These are phyloP conservation scores for Glebionis coronaria DNA, from an alignment of 129 eudicot species.

Conservation along the genomic window DNA sequence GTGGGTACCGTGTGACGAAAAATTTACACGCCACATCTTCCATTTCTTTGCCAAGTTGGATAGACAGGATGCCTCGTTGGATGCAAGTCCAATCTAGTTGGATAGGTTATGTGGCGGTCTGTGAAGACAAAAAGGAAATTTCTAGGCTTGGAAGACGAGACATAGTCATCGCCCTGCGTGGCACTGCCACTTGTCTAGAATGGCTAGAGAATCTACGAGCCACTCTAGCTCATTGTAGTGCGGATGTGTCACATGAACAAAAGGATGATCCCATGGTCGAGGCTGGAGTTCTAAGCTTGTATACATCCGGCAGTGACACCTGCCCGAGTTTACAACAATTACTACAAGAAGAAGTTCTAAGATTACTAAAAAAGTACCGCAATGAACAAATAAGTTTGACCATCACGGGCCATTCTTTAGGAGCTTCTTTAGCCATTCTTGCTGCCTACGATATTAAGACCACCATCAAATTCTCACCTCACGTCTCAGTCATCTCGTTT, in stretches of 20 bases:
- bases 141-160: conserved; percentile 72
- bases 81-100: conserved; percentile 60
- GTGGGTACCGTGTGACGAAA: conserved; percentile 66
- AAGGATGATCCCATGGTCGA: conserved; percentile 59
- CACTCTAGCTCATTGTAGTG: conserved; percentile 43
- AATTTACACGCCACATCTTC: conserved; percentile 64
- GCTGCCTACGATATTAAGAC: conserved; percentile 73
- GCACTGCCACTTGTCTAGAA: conserved; percentile 73
- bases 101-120: conserved; percentile 84
- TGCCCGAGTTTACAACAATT: conserved; percentile 51
- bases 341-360: conserved; percentile 40
- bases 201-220: conserved; percentile 90
- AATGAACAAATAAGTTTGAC: conserved; percentile 71
- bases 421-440: conserved; percentile 86
- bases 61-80: conserved; percentile 49
- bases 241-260: neutral
- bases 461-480: conserved; percentile 45
- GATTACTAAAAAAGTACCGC: conserved; percentile 41
- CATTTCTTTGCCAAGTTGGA: conserved; percentile 69
- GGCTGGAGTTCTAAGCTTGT: conserved; percentile 74
- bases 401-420: conserved; percentile 89
- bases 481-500: conserved; percentile 78
- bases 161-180: conserved; percentile 73
- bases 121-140: conserved; percentile 56
- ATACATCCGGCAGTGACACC: conserved; percentile 39